phyloP scores from a whole-genome alignment of 1,284 basidiomycete species.

The Pseudozyma tsukubaensis region DNA sequence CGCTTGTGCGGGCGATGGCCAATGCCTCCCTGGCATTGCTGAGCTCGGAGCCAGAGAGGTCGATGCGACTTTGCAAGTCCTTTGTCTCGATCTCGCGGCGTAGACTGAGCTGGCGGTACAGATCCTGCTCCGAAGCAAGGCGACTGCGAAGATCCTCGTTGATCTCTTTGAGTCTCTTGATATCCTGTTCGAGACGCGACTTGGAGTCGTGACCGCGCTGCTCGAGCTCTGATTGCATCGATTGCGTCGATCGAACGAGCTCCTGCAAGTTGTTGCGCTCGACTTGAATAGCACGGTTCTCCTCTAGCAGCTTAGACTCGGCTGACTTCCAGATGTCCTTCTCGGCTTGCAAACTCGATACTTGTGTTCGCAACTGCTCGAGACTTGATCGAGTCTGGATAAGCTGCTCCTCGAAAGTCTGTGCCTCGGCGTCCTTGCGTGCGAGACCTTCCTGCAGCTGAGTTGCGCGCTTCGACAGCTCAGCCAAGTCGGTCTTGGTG shows the following conservation, averaged over 20 bases:
- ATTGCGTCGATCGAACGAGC: constrained; percentile 86
- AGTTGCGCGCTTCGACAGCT: constrained; percentile 67
- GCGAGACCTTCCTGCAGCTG: constrained; percentile 63
- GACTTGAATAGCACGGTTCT: constrained; percentile 81
- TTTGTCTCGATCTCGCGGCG: constrained; percentile 84
- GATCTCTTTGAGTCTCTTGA: constrained; percentile 74
- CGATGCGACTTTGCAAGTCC: constrained; percentile 79
- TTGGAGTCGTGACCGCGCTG: constrained; percentile 83
- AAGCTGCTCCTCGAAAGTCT: constrained; percentile 76
- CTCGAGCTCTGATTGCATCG: constrained; percentile 88
- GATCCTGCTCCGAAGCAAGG: constrained; percentile 82
- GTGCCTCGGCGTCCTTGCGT: constrained; percentile 70
- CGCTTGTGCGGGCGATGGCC: constrained; percentile 81
- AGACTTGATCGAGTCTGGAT: constrained; percentile 33
- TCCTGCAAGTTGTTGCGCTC: constrained; percentile 87
- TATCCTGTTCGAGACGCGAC: constrained; percentile 80
- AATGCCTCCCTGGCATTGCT: constrained; percentile 79
- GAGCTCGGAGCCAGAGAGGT: constrained; percentile 79
- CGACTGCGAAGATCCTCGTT: constrained; percentile 81
- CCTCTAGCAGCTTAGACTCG: constrained; percentile 75
- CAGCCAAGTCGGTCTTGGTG: constrained; percentile 65
- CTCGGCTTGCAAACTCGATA: constrained; percentile 86
- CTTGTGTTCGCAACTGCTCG: constrained; percentile 77
- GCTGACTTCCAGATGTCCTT: constrained; percentile 73
- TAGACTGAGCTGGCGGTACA: constrained; percentile 77